These are phyloP conservation scores for Setaria italica DNA, from an alignment of 202 grass and related monocot genomes.

Conservation along the genomic window DNA sequence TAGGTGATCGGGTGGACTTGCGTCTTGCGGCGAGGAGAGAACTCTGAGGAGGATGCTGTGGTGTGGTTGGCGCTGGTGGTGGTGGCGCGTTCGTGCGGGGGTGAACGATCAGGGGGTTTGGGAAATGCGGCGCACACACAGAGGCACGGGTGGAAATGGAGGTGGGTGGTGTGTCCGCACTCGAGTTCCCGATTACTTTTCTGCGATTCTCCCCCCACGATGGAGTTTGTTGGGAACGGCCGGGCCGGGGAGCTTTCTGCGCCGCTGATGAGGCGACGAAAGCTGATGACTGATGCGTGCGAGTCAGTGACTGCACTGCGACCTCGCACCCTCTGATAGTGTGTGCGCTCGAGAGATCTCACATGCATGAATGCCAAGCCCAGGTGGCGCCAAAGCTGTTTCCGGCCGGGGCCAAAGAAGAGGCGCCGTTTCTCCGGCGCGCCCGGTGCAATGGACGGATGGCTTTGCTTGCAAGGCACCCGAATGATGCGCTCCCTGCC, in stretches of 20 bases:
- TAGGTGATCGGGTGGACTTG: neutral
- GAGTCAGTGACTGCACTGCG: neutral
- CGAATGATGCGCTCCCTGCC: neutral
- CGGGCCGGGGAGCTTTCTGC: conserved; percentile 4
- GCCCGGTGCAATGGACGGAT: conserved; percentile 29
- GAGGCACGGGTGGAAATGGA: conserved; percentile 19
- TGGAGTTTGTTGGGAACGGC: conserved; percentile 31
- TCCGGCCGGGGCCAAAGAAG: neutral
- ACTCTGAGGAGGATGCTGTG: neutral
- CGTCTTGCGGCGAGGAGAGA: neutral
- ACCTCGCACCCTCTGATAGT: neutral
- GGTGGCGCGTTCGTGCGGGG: conserved; percentile 49
- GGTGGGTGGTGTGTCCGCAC: conserved; percentile 42
- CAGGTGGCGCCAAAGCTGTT: conserved; percentile 5
- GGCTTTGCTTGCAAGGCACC: conserved; percentile 41
- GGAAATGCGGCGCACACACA: conserved; percentile 43
- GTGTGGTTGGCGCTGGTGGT: neutral
- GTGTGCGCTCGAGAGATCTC: neutral
- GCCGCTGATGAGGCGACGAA: conserved; percentile 30
- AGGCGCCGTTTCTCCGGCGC: neutral
- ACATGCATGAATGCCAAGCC: neutral
- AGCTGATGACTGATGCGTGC: neutral
- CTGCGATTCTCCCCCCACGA: neutral
- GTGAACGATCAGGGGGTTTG: conserved; percentile 35
- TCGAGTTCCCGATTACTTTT: conserved; percentile 30